Evolutionary conservation across 164 flowering plant genomes (phyloP), one percentile per base, ranked within the genome.

Genomic region (Liriodendron chinense): DNA sequence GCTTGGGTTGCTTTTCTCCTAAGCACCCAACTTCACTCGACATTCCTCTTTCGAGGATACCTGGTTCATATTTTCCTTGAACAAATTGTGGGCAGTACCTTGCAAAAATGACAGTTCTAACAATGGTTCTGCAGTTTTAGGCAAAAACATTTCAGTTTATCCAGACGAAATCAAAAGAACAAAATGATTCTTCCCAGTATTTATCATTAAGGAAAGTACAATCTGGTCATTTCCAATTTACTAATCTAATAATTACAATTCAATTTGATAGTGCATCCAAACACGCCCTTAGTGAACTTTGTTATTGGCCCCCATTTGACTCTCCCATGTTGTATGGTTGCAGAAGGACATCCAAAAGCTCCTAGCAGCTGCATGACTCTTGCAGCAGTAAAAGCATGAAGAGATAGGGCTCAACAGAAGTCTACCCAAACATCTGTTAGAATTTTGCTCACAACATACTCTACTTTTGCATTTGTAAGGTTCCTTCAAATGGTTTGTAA

Each of bases 301-400:
- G 22, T 65, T 65, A 25, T 65, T 65, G 13, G 14, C 16, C 68
- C 18, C 28, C 68, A 24, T 13, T 9, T 22, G 13, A 25, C 22
- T 14, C 13, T 20, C 4, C 68, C 26, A 13, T 12, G 66, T 65
- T 24, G 76, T 9, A 20, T n/a, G 53, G 61, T 76, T 87, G 74
- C 98, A 93, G 98, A 90, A 87, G 87, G 96, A 93, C 82, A 89
- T 93, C 28, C 78, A 88, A 83, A 91, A 84, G 88, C 90, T 91
- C 25, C 82, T 93, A 62, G 93, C 91, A 1, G 90, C 90, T 0
- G 89, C 89, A 68, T 88, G 74, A 79, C 65, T 5, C 47, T 70
- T 18, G 23, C 59, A 34, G 47, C 43, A 34, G 43, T 34, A 34
- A 34, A 34, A 34, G 43, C 43, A 67, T 67, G 25, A 67, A 22